phyloP scores from a whole-genome alignment of 768 basidiomycete genomes.

The Boletus huronensis region DNA sequence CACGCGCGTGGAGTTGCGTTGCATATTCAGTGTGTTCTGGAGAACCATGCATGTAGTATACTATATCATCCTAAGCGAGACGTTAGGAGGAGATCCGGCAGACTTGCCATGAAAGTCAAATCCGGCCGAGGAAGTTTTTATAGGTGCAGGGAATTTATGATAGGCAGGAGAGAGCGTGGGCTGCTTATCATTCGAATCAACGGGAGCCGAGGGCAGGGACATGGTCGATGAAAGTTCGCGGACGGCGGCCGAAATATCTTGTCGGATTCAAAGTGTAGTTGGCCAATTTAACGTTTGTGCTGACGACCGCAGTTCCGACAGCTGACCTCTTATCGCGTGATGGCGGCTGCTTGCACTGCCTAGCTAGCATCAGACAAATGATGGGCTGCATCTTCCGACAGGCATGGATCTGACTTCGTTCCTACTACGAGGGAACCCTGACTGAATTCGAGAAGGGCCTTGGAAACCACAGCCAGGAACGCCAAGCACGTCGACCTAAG shows the following conservation, averaged over 20 bases:
- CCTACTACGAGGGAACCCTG: too few species aligned
- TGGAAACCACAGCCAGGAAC: too few species aligned
- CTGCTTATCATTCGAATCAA: neutral
- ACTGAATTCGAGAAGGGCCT: too few species aligned
- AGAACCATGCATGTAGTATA: slow-evolving; percentile 57
- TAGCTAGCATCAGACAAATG: neutral
- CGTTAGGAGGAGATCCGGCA: fast-evolving
- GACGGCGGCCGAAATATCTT: too few species aligned
- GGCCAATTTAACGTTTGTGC: too few species aligned
- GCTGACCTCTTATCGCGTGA: too few species aligned
- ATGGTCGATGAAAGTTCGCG: neutral
- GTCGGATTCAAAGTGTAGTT: too few species aligned
- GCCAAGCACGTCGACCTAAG: too few species aligned
- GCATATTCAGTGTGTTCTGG: slow-evolving; percentile 46
- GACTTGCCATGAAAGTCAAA: slow-evolving; percentile 72
- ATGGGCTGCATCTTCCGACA: neutral
- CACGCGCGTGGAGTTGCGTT: slow-evolving; percentile 52
- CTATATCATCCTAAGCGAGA: slow-evolving; percentile 29
- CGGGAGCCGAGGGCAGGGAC: neutral
- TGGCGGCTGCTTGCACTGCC: too few species aligned
- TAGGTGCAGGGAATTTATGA: slow-evolving; percentile 51
- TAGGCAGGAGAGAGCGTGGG: slow-evolving; percentile 47
- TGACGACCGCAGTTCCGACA: too few species aligned
- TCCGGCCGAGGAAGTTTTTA: slow-evolving; percentile 50
- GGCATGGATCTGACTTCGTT: too few species aligned